These are phyloP conservation scores for Gaertneriomyces sp. DNA, from an alignment of 192 early-diverging fungal species.

Conservation along the genomic window DNA sequence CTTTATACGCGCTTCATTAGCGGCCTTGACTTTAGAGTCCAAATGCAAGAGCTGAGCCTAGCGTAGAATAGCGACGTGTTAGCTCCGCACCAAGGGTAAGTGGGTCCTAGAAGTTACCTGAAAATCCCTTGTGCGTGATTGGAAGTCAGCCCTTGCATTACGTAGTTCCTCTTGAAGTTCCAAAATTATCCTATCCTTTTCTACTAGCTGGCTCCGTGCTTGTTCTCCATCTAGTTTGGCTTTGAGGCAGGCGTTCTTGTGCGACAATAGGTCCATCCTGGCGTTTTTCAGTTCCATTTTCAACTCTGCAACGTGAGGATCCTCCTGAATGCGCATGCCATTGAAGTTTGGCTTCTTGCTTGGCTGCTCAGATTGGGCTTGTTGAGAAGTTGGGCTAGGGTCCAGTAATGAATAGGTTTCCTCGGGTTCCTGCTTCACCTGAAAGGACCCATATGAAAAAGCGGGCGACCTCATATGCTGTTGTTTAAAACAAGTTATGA, in stretches of 20 bases:
- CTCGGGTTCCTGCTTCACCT: too few species aligned
- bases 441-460: too few species aligned
- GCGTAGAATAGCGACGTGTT: background rate
- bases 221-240: slow-evolving; percentile 25
- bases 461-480: too few species aligned
- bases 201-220: background rate
- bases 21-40: background rate
- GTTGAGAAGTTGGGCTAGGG: too few species aligned
- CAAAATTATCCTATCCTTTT: slow-evolving; percentile 8
- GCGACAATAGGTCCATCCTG: slow-evolving; percentile 13
- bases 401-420: too few species aligned
- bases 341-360: too few species aligned
- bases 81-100: background rate
- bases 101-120: background rate
- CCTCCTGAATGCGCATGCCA: too few species aligned
- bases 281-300: too few species aligned
- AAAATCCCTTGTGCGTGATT: background rate
- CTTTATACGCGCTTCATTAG: background rate
- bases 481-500: too few species aligned
- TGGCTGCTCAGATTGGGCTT: too few species aligned
- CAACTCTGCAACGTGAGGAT: too few species aligned
- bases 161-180: background rate
- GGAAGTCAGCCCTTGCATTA: background rate
- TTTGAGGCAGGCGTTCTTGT: slow-evolving; percentile 27
- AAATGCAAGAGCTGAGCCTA: background rate